Conservation (phyloP, 2,329 filamentous ascomycete species). For the Ophiocordyceps camponoti-leonardi region DNA sequence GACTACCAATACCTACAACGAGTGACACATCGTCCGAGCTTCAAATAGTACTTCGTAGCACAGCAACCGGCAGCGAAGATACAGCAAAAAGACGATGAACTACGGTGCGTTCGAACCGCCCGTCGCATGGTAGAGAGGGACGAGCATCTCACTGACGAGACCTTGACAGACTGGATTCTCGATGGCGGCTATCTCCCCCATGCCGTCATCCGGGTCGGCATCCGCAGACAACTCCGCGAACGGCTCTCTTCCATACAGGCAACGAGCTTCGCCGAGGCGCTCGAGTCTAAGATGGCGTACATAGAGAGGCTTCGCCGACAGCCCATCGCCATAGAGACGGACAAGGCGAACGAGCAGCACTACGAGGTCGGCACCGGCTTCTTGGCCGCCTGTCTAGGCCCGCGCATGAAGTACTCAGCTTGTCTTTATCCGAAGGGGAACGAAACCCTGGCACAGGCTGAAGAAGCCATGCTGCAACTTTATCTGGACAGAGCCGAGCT, state of each 20-base stretch:
- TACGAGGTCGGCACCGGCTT: constrained; percentile 56
- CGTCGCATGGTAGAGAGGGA: no score
- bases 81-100: constrained; percentile 3
- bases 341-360: constrained; percentile 49
- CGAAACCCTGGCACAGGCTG: constrained; percentile 47
- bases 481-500: constrained; percentile 46
- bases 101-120: constrained; percentile 2
- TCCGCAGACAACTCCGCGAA: constrained; percentile 46
- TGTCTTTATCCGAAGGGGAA: constrained; percentile 46
- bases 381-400: constrained; percentile 41
- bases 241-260: constrained; percentile 37
- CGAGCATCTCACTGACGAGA: neutral
- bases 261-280: constrained; percentile 32
- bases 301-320: constrained; percentile 38
- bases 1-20: no score
- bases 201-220: constrained; percentile 43
- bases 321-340: constrained; percentile 53
- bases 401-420: constrained; percentile 56
- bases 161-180: constrained; percentile 32
- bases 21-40: neutral
- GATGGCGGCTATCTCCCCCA: constrained; percentile 50
- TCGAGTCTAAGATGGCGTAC: constrained; percentile 45
- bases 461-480: constrained; percentile 45
- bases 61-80: neutral
- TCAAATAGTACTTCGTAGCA: neutral